phyloP scores from a whole-genome alignment of 164 flowering plant species.

The Umbellularia californica region DNA sequence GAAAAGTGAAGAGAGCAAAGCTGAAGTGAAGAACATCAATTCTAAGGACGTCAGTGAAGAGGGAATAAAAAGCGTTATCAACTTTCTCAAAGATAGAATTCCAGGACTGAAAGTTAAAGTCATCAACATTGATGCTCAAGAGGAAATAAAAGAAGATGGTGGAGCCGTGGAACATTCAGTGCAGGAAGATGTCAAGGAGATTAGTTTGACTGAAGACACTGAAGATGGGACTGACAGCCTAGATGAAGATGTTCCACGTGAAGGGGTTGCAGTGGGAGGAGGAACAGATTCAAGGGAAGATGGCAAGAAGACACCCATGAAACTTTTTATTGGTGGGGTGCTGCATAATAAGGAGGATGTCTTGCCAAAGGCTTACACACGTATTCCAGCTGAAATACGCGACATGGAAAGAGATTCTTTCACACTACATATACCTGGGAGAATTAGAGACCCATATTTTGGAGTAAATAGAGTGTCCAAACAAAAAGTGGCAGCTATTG shows the following conservation, averaged over 20 bases:
- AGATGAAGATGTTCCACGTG: conserved; percentile 47
- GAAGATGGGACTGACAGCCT: conserved; percentile 42
- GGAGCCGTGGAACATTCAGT: conserved; percentile 52
- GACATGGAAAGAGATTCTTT: conserved; percentile 77
- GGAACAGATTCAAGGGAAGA: conserved; percentile 41
- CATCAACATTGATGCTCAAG: conserved; percentile 52
- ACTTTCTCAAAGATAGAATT: conserved; percentile 78
- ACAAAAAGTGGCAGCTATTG: conserved; percentile 59
- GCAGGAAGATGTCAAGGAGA: conserved; percentile 50
- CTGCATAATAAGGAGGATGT: conserved; percentile 71
- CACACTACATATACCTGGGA: conserved; percentile 55
- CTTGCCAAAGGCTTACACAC: conserved; percentile 51
- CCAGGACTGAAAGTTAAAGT: conserved; percentile 85
- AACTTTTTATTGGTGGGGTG: conserved; percentile 82
- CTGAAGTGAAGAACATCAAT: conserved; percentile 52
- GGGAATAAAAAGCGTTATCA: conserved; percentile 74
- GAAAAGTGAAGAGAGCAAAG: conserved; percentile 48
- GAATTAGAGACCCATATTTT: conserved; percentile 36
- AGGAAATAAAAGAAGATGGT: conserved; percentile 42
- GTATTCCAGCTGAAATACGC: conserved; percentile 71
- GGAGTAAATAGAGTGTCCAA: conserved; percentile 41
- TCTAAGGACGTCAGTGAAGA: conserved; percentile 79
- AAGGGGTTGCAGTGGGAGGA: conserved; percentile 40
- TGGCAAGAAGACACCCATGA: conserved; percentile 43
- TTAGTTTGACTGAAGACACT: conserved; percentile 33